phyloP scores from a whole-genome alignment of 495 filamentous ascomycete species.

The Rostrohypoxylon terebratum region DNA sequence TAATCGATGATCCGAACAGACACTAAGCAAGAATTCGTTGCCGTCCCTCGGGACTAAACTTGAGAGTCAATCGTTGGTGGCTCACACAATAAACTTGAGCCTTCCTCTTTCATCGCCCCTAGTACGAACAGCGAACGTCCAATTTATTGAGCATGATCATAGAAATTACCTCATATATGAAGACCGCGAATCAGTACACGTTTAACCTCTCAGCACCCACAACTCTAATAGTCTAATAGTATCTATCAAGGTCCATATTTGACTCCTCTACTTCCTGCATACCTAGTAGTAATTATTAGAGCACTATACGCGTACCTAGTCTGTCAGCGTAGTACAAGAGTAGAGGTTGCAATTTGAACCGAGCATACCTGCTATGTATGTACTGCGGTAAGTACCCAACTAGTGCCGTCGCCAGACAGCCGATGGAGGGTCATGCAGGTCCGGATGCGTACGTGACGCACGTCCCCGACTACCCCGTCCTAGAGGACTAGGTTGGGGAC shows the following conservation, averaged over 20 bases:
- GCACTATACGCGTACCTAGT: too few relatives aligned
- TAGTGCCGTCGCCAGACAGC: slow-evolving; percentile 32
- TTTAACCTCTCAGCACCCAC: slow-evolving; percentile 18
- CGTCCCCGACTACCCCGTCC: slow-evolving; percentile 54
- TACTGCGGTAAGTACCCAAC: slow-evolving; percentile 19
- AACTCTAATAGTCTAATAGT: slow-evolving; percentile 27
- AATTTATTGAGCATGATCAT: slow-evolving; percentile 16
- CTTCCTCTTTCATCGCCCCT: slow-evolving; percentile 3
- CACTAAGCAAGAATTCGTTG: slow-evolving; percentile 11
- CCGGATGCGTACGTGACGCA: slow-evolving; percentile 51
- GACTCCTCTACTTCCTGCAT: slow-evolving; percentile 19
- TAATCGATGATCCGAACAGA: slow-evolving; percentile 22
- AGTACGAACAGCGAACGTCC: slow-evolving; percentile 16
- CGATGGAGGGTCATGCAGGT: slow-evolving; percentile 39
- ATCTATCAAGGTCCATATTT: slow-evolving; percentile 4
- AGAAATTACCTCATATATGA: slow-evolving; percentile 13
- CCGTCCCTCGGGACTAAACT: background rate
- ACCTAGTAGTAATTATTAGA: background rate
- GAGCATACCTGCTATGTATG: too few relatives aligned
- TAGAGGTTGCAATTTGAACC: slow-evolving; percentile 26
- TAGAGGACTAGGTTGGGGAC: slow-evolving; percentile 56
- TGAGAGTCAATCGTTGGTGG: background rate
- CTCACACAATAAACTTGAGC: slow-evolving; percentile 18
- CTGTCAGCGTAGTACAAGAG: background rate
- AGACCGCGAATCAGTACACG: background rate